phyloP scores from a whole-genome alignment of 139 green algal species.

The Chara braunii region DNA sequence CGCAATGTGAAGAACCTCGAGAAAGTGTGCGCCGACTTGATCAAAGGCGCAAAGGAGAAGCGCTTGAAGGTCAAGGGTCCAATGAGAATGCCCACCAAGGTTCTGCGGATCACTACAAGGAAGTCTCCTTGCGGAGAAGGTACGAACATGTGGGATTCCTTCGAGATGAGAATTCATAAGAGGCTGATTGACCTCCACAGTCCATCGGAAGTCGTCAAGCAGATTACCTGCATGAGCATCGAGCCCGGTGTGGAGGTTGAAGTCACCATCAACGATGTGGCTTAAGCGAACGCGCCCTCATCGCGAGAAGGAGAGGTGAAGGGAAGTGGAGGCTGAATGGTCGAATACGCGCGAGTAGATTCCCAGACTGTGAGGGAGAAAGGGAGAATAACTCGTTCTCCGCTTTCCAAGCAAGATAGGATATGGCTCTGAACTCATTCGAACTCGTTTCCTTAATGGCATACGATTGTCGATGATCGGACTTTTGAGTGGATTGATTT shows the following conservation, averaged over 20 bases:
- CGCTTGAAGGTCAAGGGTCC: slow-evolving; percentile 90
- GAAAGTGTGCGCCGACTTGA: slow-evolving; percentile 98
- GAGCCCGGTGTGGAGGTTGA: slow-evolving; percentile 97
- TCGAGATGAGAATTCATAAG: slow-evolving; percentile 99
- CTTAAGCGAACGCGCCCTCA: too few relatives aligned
- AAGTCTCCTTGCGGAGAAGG: slow-evolving; percentile 94
- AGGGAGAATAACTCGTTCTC: too few relatives aligned
- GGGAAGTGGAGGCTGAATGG: too few relatives aligned
- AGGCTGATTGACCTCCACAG: slow-evolving; percentile 97
- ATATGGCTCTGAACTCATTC: too few relatives aligned
- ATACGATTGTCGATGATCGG: too few relatives aligned
- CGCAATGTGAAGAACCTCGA: slow-evolving; percentile 89
- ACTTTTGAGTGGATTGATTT: too few relatives aligned
- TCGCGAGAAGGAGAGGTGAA: too few relatives aligned
- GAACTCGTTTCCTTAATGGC: too few relatives aligned
- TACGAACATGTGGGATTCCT: slow-evolving; percentile 97
- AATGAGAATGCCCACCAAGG: slow-evolving; percentile 97
- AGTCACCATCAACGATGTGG: slow-evolving; percentile 60
- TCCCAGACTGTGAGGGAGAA: too few relatives aligned
- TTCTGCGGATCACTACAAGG: slow-evolving; percentile 89
- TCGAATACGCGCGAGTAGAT: too few relatives aligned
- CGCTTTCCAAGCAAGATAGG: too few relatives aligned
- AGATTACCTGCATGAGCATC: slow-evolving; percentile 98
- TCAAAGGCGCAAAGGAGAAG: slow-evolving; percentile 97
- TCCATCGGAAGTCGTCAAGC: slow-evolving; percentile 95